Evolutionary conservation across 345 rosid genomes (phyloP).

Genomic region (Bruguiera parviflora): DNA sequence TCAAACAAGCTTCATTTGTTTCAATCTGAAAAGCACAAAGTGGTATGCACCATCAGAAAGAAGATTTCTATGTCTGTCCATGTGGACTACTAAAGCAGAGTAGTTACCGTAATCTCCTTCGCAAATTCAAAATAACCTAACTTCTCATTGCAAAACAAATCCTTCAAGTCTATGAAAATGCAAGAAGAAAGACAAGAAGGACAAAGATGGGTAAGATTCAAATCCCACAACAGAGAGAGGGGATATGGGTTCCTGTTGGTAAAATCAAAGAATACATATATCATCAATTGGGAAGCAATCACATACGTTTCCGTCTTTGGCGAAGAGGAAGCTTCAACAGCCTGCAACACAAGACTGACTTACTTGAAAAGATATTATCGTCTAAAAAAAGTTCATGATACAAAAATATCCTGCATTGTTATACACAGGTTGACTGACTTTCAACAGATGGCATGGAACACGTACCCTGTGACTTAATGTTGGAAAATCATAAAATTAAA

Average conservation of each 20-base stretch:
- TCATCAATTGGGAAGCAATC: not conserved
- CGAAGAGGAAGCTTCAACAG: slow-evolving; percentile 62
- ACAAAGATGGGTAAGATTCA: slow-evolving; percentile 2
- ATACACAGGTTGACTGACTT: not conserved
- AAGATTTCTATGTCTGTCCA: too few species aligned
- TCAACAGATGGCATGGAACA: not conserved
- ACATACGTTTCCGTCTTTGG: slow-evolving; percentile 57
- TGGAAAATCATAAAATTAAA: not conserved
- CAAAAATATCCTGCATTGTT: not conserved
- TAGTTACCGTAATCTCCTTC: slow-evolving; percentile 64
- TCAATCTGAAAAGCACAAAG: slow-evolving; percentile 45
- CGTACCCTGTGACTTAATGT: not conserved
- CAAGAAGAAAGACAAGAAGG: slow-evolving; percentile 1
- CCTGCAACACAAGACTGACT: slow-evolving; percentile 39
- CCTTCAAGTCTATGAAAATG: slow-evolving; percentile 46
- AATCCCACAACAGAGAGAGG: slow-evolving; percentile 1
- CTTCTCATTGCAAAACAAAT: slow-evolving; percentile 58
- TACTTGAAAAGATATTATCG: slow-evolving; percentile 2
- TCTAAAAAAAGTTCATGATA: not conserved
- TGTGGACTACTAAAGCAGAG: slow-evolving; percentile 2
- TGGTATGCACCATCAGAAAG: not conserved
- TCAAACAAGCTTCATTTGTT: slow-evolving; percentile 48
- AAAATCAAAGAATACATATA: slow-evolving; percentile 5
- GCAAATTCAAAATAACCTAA: slow-evolving; percentile 63
- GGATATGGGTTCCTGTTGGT: not conserved